A percentile compares a stretch with the other conserved stretches of the same genome.
These are phyloP conservation scores for Cymbopogon citratus DNA, from an alignment of 176 grass and related monocot species.

Conservation along the genomic window DNA sequence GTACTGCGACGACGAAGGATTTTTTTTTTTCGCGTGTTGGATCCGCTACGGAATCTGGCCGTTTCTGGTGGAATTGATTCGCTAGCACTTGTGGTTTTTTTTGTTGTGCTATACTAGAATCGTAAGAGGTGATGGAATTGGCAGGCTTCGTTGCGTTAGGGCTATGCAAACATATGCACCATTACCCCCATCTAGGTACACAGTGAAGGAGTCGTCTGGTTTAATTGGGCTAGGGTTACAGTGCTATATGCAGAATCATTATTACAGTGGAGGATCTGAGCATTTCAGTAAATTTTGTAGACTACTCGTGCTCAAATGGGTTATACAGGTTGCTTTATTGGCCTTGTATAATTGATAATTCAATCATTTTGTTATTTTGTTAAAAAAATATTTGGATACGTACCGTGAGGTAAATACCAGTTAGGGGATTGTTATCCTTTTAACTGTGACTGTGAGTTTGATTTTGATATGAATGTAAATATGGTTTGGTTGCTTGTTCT, in stretches of 20 bases:
- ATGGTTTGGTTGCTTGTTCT: neutral
- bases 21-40: too few relatives aligned
- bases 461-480: neutral
- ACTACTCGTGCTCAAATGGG: neutral
- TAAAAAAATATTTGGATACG: too few relatives aligned
- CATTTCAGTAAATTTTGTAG: neutral
- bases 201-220: neutral
- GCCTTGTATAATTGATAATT: neutral
- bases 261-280: neutral
- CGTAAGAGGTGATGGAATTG: neutral
- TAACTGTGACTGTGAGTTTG: neutral
- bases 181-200: neutral
- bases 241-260: neutral
- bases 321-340: neutral
- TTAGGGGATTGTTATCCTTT: neutral
- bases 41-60: neutral
- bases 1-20: too few relatives aligned
- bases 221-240: neutral
- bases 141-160: neutral
- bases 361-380: too few relatives aligned
- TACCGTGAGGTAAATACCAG: neutral
- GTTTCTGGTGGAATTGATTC: neutral
- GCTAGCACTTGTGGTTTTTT: neutral
- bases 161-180: neutral
- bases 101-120: neutral